These are phyloP conservation scores for Euphrasia arctica DNA, from an alignment of 305 asterid genomes.

Conservation along the genomic window DNA sequence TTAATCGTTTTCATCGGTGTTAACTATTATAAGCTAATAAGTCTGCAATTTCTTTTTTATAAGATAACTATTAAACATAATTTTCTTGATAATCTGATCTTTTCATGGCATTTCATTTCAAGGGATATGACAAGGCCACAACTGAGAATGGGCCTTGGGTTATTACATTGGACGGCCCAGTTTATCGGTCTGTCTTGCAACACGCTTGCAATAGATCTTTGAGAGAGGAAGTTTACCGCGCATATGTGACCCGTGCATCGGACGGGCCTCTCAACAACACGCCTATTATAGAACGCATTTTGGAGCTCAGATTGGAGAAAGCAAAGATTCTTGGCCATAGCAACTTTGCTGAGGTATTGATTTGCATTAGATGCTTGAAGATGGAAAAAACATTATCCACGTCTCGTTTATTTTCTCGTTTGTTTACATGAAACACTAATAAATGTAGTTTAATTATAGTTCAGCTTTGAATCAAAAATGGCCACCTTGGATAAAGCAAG, in stretches of 20 bases:
- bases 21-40: too few species aligned
- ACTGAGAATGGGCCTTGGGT: constrained; percentile 77
- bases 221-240: constrained; percentile 76
- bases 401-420: constrained; percentile 21
- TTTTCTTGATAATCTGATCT: background rate
- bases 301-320: constrained; percentile 72
- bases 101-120: background rate
- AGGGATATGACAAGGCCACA: constrained; percentile 71
- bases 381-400: background rate
- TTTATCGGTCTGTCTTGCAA: constrained; percentile 56
- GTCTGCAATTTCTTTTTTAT: too few species aligned
- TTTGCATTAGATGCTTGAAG: background rate
- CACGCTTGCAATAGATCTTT: constrained; percentile 60
- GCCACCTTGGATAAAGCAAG: constrained; percentile 68
- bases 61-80: background rate
- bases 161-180: constrained; percentile 68
- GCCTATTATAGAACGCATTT: constrained; percentile 55
- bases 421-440: constrained; percentile 17
- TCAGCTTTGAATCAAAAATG: constrained; percentile 77
- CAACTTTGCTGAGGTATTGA: constrained; percentile 66
- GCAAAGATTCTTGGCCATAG: constrained; percentile 67
- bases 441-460: constrained; percentile 31
- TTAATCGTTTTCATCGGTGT: too few species aligned
- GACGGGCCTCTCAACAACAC: constrained; percentile 65
- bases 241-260: constrained; percentile 67